Base-by-base conservation (phyloP, 1,139 yeast species). In the Kodamaea ohmeri region DNA sequence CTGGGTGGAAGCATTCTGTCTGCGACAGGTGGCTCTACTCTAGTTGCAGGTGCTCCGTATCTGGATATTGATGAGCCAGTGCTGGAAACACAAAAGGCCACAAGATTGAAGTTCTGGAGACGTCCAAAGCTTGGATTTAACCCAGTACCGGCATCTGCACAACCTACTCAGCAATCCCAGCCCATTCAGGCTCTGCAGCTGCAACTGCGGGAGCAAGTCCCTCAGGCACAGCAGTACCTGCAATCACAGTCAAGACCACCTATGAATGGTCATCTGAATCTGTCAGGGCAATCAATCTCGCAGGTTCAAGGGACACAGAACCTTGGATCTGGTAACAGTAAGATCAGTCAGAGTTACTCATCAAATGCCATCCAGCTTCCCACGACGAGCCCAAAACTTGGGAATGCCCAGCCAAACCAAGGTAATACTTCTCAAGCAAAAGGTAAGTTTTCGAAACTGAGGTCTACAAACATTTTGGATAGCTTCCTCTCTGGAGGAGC, bases 51-150 rank as follows among this genome's bases (percentile, higher is more conserved):
- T 4, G 35, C 47, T n/a, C 51, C 53, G 4, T 48, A 47, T 32
- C 40, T 43, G 27, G 55, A 52, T 15, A 30, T 29, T 5, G 40
- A 34, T n/a, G 71, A 63, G 4, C 71, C 67, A n/a, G 50, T 49
- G 11, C 54, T 53, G 2, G 75, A 70, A 36, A 58, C 73, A 1
- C 71, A 67, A 40, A 67, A 65, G 47, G 75, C 76, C 4, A 69
- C 75, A 1, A 58, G 71, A 41, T 59, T 72, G 44, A 73, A 65
- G 50, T 77, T 77, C 52, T 77, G 83, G 83, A 65, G 78, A 53
- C 60, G 78, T 46, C 75, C 77, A 3, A 71, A 65, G 48, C 56
- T 61, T 7, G 53, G 57, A 2, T 41, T 43, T 25, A 44, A 25
- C 12, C 37, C 37, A n/a, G 32, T n/a, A 20, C 22, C 30, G 16